Percentiles rank a stretch among this genome's conserved stretches.
These are phyloP conservation scores for Colletotrichum liriopes DNA, from an alignment of 2,329 filamentous ascomycete species.

Conservation along the genomic window DNA sequence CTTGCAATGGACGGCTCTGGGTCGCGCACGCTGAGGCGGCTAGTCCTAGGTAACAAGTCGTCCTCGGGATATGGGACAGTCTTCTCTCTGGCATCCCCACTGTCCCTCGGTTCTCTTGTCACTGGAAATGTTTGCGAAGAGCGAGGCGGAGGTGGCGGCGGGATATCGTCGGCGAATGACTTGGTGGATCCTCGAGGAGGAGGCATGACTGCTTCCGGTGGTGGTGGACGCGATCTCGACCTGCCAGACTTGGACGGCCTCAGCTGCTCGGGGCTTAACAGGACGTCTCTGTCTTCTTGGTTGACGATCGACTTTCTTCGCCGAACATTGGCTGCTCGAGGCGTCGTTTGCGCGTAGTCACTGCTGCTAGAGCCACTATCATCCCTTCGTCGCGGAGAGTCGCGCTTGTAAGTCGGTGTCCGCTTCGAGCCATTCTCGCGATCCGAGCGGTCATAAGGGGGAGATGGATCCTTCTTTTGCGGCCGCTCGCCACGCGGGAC, in stretches of 20 bases:
- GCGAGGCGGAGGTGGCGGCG: slow-evolving; percentile 45
- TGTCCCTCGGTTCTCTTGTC: slow-evolving; percentile 32
- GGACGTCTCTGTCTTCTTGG: slow-evolving; percentile 52
- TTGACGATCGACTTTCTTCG: slow-evolving; percentile 54
- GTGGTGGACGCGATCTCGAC: slow-evolving; percentile 54
- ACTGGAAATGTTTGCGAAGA: slow-evolving; percentile 52
- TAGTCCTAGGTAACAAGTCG: slow-evolving; percentile 49
- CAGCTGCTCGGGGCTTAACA: slow-evolving; percentile 46
- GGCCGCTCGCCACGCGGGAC: slow-evolving; percentile 38
- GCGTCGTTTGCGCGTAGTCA: slow-evolving; percentile 53
- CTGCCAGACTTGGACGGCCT: slow-evolving; percentile 43
- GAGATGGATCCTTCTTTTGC: slow-evolving; percentile 52
- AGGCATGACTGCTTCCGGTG: slow-evolving; percentile 51
- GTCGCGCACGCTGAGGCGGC: slow-evolving; percentile 36
- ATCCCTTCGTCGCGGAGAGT: slow-evolving; percentile 49
- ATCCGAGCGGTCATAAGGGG: slow-evolving; percentile 47
- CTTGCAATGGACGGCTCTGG: slow-evolving; percentile 24
- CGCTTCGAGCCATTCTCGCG: slow-evolving; percentile 46
- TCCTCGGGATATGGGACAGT: slow-evolving; percentile 49
- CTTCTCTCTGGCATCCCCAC: slow-evolving; percentile 30
- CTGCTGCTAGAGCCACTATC: slow-evolving; percentile 59
- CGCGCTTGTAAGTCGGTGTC: slow-evolving; percentile 48
- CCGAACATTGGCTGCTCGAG: slow-evolving; percentile 49
- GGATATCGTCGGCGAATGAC: slow-evolving; percentile 37
- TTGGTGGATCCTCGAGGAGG: slow-evolving; percentile 47